Conservation (phyloP, 495 filamentous ascomycete species). For the Xylaria longipes region DNA sequence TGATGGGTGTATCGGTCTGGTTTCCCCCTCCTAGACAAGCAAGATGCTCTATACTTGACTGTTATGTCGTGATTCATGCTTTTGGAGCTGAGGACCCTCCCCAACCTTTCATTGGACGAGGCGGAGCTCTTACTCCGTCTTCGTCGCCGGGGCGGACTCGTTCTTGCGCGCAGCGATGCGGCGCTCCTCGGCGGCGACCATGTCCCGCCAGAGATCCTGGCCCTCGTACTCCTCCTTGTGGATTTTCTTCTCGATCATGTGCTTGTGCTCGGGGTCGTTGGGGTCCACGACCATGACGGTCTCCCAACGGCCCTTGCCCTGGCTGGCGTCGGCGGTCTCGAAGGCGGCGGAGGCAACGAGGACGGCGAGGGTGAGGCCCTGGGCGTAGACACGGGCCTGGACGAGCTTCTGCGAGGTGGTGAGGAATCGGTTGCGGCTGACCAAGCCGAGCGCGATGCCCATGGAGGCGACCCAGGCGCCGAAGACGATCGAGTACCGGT, state of each 20-base stretch:
- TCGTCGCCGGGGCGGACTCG: slow-evolving; percentile 33
- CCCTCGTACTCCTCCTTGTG: slow-evolving; percentile 76
- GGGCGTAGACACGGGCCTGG: slow-evolving; percentile 97
- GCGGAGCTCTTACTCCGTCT: background rate
- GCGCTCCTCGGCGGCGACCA: slow-evolving; percentile 80
- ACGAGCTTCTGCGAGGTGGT: slow-evolving; percentile 87
- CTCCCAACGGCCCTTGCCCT: slow-evolving; percentile 77
- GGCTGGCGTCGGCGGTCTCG: slow-evolving; percentile 82
- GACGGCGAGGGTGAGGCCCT: slow-evolving; percentile 89
- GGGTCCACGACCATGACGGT: slow-evolving; percentile 75
- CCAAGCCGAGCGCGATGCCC: slow-evolving; percentile 75
- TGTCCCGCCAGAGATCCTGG: slow-evolving; percentile 90
- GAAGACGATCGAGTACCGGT: slow-evolving; percentile 90
- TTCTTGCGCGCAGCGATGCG: slow-evolving; percentile 65
- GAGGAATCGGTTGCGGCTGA: slow-evolving; percentile 79
- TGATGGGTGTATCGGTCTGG: background rate
- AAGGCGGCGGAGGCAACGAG: slow-evolving; percentile 86
- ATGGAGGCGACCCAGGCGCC: slow-evolving; percentile 84
- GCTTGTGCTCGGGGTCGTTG: slow-evolving; percentile 72
- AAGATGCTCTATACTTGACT: background rate
- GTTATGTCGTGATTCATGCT: background rate
- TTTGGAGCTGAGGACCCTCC: background rate
- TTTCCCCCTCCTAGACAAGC: background rate
- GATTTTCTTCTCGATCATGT: slow-evolving; percentile 72
- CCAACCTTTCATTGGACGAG: background rate